These are phyloP conservation scores for Candida dendrica DNA, from an alignment of 805 yeast genomes.

Conservation along the genomic window DNA sequence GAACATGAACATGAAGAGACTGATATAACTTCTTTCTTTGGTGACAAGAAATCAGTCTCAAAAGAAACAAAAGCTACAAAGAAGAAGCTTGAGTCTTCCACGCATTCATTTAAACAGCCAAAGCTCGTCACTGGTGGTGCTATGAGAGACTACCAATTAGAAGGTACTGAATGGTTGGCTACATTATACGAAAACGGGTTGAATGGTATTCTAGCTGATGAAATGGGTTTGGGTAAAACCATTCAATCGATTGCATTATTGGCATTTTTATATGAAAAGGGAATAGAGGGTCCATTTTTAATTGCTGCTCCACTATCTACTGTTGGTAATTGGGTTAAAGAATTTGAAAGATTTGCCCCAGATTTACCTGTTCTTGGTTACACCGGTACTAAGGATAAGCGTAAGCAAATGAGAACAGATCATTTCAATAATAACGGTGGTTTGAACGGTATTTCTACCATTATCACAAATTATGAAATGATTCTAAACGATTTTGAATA, in stretches of 20 bases:
- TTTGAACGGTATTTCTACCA: constrained; percentile 36
- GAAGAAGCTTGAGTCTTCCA: constrained; percentile 10
- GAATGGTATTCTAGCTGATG: constrained; percentile 94
- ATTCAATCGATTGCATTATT: constrained; percentile 78
- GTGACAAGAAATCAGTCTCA: background rate
- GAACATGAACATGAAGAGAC: constrained; percentile 5
- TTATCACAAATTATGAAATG: constrained; percentile 79
- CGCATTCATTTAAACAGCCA: constrained; percentile 42
- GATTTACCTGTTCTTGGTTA: constrained; percentile 53
- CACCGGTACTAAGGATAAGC: constrained; percentile 53
- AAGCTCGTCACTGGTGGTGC: constrained; percentile 44
- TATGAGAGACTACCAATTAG: constrained; percentile 79
- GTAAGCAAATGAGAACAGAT: constrained; percentile 36
- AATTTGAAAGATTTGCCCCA: constrained; percentile 71
- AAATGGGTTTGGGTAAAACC: constrained; percentile 96
- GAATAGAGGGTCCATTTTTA: constrained; percentile 70
- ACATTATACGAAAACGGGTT: constrained; percentile 88
- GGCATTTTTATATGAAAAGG: constrained; percentile 70
- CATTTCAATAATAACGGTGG: constrained; percentile 10
- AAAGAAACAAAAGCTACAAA: constrained; percentile 18
- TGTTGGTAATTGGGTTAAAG: constrained; percentile 76
- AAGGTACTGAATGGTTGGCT: constrained; percentile 86
- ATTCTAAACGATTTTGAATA: constrained; percentile 59
- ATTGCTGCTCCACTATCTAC: constrained; percentile 82
- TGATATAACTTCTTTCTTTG: background rate